Evolutionary conservation across 192 early-diverging fungal species (phyloP).

Genomic region (Thoreauomyces humboldtii): DNA sequence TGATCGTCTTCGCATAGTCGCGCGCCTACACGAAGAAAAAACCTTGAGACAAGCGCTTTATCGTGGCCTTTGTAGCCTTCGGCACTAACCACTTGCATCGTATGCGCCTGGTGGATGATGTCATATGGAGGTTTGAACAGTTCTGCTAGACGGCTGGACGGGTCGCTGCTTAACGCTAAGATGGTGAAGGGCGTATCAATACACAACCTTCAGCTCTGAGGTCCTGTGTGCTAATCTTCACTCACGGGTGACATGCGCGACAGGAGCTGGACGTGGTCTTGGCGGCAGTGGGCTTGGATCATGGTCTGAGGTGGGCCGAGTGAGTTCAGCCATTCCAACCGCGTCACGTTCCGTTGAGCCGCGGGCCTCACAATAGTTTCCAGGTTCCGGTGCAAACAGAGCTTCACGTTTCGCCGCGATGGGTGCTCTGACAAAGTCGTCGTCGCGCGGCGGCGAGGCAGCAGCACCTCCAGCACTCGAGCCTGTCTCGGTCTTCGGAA

Average conservation of each 20-base stretch:
- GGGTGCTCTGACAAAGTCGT: conserved; percentile 69
- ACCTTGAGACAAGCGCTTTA: no score
- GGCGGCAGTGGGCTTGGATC: no score
- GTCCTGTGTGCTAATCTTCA: no score
- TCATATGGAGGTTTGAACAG: conserved; percentile 85
- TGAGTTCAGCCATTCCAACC: no score
- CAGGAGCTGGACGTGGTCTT: no score
- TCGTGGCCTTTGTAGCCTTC: no score
- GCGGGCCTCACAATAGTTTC: no score
- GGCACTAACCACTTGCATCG: conserved; percentile 1
- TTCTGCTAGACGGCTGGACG: conserved; percentile 46
- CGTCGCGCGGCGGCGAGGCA: conserved; percentile 20
- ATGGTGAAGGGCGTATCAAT: no score
- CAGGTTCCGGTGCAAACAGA: conserved; percentile 29
- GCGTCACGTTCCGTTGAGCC: no score
- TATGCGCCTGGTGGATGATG: conserved; percentile 73
- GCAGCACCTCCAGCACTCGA: background rate
- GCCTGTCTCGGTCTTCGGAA: conserved; percentile 20
- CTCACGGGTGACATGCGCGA: no score
- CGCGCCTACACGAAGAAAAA: conserved; percentile 54
- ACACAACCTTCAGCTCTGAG: no score
- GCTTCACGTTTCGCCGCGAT: conserved; percentile 75
- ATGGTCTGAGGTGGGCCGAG: no score
- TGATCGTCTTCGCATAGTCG: conserved; percentile 50
- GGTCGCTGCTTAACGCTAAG: conserved; percentile 1